Evolutionary conservation across 2,329 filamentous ascomycete genomes (phyloP).

Genomic region (Diaporthe citriasiana): DNA sequence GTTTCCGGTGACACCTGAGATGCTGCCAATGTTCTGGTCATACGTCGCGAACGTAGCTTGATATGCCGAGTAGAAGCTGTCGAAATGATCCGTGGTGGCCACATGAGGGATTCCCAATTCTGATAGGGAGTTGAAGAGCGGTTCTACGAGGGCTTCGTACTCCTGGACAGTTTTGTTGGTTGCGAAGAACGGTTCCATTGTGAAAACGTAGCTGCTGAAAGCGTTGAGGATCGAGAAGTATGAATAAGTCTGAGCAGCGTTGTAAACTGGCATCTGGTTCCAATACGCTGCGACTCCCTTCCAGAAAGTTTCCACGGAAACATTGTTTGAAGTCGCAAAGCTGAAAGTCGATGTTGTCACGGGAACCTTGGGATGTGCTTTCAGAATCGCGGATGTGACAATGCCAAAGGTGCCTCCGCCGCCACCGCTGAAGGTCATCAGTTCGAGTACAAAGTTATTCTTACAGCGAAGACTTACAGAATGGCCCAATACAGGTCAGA

Average conservation of each 20-base stretch:
- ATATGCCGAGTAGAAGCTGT: slow-evolving; percentile 50
- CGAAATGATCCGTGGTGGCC: slow-evolving; percentile 46
- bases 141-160: slow-evolving; percentile 9
- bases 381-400: slow-evolving; percentile 49
- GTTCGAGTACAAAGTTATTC: no score
- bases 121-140: slow-evolving; percentile 56
- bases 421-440: slow-evolving; percentile 57
- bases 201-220: slow-evolving; percentile 18
- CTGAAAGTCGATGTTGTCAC: slow-evolving; percentile 46
- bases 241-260: slow-evolving; percentile 64
- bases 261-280: slow-evolving; percentile 63
- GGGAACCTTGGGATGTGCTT: slow-evolving; percentile 45
- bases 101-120: slow-evolving; percentile 48
- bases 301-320: slow-evolving; percentile 67
- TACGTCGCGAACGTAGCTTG: slow-evolving; percentile 47
- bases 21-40: slow-evolving; percentile 55
- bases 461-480: slow-evolving; percentile 39
- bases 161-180: slow-evolving; percentile 36
- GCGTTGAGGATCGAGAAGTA: slow-evolving; percentile 45
- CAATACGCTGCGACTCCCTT: slow-evolving; percentile 60
- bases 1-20: slow-evolving; percentile 53
- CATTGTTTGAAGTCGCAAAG: slow-evolving; percentile 59
- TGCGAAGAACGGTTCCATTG: slow-evolving; percentile 41
- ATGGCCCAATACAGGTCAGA: slow-evolving; percentile 65
- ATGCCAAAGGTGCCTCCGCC: slow-evolving; percentile 55